phyloP scores from a whole-genome alignment of 805 yeast species.

The Candida palmyrensis region DNA sequence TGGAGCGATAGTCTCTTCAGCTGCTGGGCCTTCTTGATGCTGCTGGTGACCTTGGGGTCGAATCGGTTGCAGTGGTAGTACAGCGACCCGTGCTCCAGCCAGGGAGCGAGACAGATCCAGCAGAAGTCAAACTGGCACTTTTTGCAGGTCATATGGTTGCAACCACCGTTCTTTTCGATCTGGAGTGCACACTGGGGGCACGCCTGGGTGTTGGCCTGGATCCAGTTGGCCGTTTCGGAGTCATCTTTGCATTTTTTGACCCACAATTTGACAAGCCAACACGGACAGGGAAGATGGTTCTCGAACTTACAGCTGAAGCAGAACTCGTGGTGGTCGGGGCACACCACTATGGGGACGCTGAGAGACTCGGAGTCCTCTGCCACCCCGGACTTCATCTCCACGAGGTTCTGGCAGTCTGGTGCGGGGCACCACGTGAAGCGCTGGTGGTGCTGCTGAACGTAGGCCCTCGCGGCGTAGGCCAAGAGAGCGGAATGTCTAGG shows the following conservation, averaged over 20 bases:
- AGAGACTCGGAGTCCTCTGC: slow-evolving; percentile 1
- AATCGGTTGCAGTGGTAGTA: slow-evolving; percentile 66
- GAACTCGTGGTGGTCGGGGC: slow-evolving; percentile 63
- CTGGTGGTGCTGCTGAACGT: not conserved
- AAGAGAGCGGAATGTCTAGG: not conserved
- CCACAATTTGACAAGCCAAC: slow-evolving; percentile 68
- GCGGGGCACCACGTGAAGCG: slow-evolving; percentile 76
- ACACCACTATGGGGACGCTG: slow-evolving; percentile 62
- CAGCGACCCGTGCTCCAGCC: slow-evolving; percentile 64
- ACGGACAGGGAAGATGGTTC: slow-evolving; percentile 83
- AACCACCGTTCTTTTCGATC: slow-evolving; percentile 94
- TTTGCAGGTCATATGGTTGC: slow-evolving; percentile 91
- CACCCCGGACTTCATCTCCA: slow-evolving; percentile 23
- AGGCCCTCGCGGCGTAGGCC: not conserved
- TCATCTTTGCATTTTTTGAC: slow-evolving; percentile 76
- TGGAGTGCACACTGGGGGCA: slow-evolving; percentile 79
- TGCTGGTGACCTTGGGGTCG: slow-evolving; percentile 28
- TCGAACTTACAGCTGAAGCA: slow-evolving; percentile 74
- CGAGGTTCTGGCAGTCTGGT: slow-evolving; percentile 65
- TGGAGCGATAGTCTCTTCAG: slow-evolving; percentile 46
- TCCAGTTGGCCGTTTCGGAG: slow-evolving; percentile 85
- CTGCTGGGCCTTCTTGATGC: slow-evolving; percentile 34
- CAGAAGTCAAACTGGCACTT: slow-evolving; percentile 80
- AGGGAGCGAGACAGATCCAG: slow-evolving; percentile 82
- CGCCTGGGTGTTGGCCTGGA: slow-evolving; percentile 72